Percentiles rank a stretch among this genome's conserved stretches.
phyloP scores from a whole-genome alignment of 2,329 filamentous ascomycete genomes.

The Pseudogymnoascus sp. region DNA sequence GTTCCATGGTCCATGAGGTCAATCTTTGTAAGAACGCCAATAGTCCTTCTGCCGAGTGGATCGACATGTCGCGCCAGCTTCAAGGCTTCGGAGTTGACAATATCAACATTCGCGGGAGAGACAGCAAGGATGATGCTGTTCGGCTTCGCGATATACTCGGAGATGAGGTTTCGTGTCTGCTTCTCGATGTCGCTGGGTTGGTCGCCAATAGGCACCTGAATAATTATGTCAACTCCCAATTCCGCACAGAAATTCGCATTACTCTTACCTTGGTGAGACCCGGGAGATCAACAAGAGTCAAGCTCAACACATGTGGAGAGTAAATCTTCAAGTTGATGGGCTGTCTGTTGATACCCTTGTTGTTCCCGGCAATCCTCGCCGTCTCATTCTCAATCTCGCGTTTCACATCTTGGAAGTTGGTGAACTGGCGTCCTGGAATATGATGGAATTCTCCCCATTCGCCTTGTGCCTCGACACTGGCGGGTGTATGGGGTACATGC shows the following conservation, averaged over 20 bases:
- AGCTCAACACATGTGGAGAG: constrained; percentile 89
- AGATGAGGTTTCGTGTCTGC: constrained; percentile 91
- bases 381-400: constrained; percentile 97
- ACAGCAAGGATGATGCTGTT: constrained; percentile 98
- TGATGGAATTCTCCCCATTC: constrained; percentile 97
- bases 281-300: constrained; percentile 92
- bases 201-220: constrained; percentile 86
- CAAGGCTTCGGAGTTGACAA: constrained; percentile 95
- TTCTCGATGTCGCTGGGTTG: constrained; percentile 98
- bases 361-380: constrained; percentile 84
- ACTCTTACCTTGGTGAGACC: constrained; percentile 77
- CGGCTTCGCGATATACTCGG: constrained; percentile 97
- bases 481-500: constrained; percentile 66
- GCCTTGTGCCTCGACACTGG: constrained; percentile 56
- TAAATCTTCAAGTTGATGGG: constrained; percentile 99
- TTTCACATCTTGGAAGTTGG: constrained; percentile 87
- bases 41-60: constrained; percentile 85
- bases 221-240: not conserved
- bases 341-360: constrained; percentile 96
- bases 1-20: constrained; percentile 99
- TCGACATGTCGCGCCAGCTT: constrained; percentile 97
- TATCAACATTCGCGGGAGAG: constrained; percentile 93
- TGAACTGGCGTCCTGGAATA: constrained; percentile 79
- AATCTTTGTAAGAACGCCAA: constrained; percentile 93
- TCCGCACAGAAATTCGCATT: not conserved